A percentile compares a stretch with the other conserved stretches of the same genome.
phyloP scores from a whole-genome alignment of 139 green algal species.

The Picochlorum sp. region DNA sequence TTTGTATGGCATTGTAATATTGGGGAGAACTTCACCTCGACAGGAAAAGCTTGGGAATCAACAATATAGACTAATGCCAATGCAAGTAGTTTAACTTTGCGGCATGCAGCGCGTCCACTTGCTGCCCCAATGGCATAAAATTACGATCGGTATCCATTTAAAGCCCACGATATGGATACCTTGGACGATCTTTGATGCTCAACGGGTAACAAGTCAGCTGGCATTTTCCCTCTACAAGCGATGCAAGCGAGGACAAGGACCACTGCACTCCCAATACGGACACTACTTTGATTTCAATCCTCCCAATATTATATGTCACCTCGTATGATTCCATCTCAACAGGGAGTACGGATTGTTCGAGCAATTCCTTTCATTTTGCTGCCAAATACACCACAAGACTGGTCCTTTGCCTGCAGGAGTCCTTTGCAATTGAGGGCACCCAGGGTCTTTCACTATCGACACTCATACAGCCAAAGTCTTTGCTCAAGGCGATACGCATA shows the following conservation, averaged over 20 bases:
- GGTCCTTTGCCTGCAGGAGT: no score
- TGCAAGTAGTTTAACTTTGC: conserved; percentile 51
- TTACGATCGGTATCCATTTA: conserved; percentile 43
- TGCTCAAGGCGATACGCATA: no score
- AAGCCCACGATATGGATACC: conserved; percentile 33
- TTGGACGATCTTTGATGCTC: not conserved
- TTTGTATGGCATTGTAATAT: conserved; percentile 9
- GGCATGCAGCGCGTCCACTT: conserved; percentile 43
- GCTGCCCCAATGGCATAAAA: conserved; percentile 37
- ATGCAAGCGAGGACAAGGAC: not conserved
- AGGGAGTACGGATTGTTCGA: no score
- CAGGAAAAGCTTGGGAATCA: conserved; percentile 36
- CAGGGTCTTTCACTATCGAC: no score
- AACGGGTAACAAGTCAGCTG: not conserved
- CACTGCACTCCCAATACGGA: not conserved
- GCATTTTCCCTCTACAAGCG: not conserved
- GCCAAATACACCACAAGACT: no score
- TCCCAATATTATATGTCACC: no score
- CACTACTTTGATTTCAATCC: no score
- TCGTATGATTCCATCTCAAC: no score
- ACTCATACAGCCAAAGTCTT: no score
- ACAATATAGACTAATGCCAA: conserved; percentile 52
- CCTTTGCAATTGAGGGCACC: no score
- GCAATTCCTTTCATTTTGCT: no score
- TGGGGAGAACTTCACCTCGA: conserved; percentile 7